Percentiles rank a stretch among this genome's conserved stretches.
Evolutionary conservation across 441 rosid species (phyloP).

Genomic region (Pelargonium myrrhifolium): DNA sequence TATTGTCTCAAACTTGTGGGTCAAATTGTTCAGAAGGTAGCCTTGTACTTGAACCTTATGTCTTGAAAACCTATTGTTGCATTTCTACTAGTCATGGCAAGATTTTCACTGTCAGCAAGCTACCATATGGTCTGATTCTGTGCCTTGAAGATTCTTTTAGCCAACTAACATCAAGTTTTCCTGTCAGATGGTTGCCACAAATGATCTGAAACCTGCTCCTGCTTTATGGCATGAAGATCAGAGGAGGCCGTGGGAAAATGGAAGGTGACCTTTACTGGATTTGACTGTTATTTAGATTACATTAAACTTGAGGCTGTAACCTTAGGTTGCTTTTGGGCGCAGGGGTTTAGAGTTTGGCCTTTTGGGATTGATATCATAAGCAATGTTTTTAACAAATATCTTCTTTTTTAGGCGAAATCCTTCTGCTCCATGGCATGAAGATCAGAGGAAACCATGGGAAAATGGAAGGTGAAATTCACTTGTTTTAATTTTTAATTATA

Average conservation of each 20-base stretch:
- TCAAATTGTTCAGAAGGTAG: too few species aligned
- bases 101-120: neutral
- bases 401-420: neutral
- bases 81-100: too few species aligned
- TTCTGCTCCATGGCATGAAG: neutral
- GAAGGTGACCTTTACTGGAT: neutral
- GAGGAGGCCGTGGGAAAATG: constrained; percentile 19
- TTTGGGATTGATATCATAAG: neutral
- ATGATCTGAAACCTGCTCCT: constrained; percentile 59
- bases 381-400: neutral
- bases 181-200: constrained; percentile 46
- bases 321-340: neutral
- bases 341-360: neutral
- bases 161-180: neutral
- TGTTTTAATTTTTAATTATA: neutral
- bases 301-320: neutral
- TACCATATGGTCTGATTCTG: neutral
- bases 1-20: too few species aligned
- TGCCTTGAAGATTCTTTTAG: neutral
- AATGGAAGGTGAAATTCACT: constrained; percentile 24
- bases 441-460: neutral
- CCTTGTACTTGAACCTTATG: too few species aligned
- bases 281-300: neutral
- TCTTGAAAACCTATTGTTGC: too few species aligned
- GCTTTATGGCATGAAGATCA: constrained; percentile 84